phyloP scores from a whole-genome alignment of 371 early-diverging fungal species.

The Smittium culicis region DNA sequence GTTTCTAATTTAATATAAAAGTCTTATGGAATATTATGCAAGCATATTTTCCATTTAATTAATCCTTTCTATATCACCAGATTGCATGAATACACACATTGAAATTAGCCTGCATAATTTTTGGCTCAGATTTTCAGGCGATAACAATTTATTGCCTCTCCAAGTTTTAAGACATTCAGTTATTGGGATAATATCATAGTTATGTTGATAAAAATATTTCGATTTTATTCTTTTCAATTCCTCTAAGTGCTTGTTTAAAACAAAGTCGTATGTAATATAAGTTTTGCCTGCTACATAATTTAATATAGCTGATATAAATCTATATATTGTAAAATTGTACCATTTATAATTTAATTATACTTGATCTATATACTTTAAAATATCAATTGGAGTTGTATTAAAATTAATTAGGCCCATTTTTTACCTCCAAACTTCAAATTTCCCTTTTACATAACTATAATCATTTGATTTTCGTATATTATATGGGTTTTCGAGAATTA shows the following conservation, averaged over 20 bases:
- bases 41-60: background rate
- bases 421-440: background rate
- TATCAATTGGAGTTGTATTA: background rate
- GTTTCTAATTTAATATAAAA: background rate
- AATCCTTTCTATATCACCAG: conserved; percentile 2
- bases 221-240: too few species aligned
- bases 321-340: background rate
- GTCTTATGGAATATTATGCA: background rate
- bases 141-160: background rate
- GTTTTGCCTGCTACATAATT: background rate
- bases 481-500: background rate
- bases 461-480: background rate
- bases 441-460: background rate
- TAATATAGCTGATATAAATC: background rate
- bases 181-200: conserved; percentile 1
- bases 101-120: background rate
- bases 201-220: too few species aligned
- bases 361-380: background rate
- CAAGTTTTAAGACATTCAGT: background rate
- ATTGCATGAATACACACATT: conserved; percentile 1
- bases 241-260: too few species aligned
- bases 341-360: background rate
- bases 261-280: background rate
- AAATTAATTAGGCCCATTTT: background rate
- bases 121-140: background rate